Conservation (phyloP, 495 filamentous ascomycete species). For the Aspergillus sparsus region DNA sequence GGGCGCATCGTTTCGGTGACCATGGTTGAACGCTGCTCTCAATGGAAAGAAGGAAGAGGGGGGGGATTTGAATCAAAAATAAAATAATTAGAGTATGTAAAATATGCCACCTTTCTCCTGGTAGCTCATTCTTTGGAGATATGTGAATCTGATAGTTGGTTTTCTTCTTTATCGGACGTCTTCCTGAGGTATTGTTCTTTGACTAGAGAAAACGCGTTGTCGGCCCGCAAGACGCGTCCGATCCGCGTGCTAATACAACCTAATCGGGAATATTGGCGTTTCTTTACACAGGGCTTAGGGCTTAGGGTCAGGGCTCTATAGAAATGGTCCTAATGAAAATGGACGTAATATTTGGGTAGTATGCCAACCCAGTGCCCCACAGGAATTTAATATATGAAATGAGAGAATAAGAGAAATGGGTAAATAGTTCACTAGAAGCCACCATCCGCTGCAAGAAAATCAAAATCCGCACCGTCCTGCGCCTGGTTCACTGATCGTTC, state of each 20-base stretch:
- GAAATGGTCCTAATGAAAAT: not conserved
- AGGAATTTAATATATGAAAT: not conserved
- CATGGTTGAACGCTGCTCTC: conserved; percentile 29
- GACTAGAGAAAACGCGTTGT: conserved; percentile 30
- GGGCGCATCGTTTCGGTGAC: conserved; percentile 44
- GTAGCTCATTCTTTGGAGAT: conserved; percentile 11
- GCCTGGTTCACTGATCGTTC: conserved; percentile 65
- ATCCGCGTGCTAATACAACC: conserved; percentile 33
- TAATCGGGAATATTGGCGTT: conserved; percentile 19
- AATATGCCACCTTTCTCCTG: conserved; percentile 8
- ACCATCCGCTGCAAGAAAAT: conserved; percentile 57
- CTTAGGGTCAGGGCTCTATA: conserved; percentile 28
- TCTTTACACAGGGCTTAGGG: conserved; percentile 42
- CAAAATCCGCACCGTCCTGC: conserved; percentile 64
- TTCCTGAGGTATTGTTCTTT: not conserved
- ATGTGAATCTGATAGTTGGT: no score
- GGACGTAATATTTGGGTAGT: not conserved
- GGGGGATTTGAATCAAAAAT: not conserved
- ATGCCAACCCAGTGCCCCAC: not conserved
- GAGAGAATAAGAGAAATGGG: no score
- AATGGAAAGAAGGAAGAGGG: not conserved
- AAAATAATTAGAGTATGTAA: not conserved
- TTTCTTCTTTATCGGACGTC: not conserved
- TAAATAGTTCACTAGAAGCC: not conserved
- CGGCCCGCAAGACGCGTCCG: conserved; percentile 28